Evolutionary conservation across 768 basidiomycete genomes (phyloP), one percentile per base, ranked within the genome.

Genomic region (Boletus subcaerulescens): DNA sequence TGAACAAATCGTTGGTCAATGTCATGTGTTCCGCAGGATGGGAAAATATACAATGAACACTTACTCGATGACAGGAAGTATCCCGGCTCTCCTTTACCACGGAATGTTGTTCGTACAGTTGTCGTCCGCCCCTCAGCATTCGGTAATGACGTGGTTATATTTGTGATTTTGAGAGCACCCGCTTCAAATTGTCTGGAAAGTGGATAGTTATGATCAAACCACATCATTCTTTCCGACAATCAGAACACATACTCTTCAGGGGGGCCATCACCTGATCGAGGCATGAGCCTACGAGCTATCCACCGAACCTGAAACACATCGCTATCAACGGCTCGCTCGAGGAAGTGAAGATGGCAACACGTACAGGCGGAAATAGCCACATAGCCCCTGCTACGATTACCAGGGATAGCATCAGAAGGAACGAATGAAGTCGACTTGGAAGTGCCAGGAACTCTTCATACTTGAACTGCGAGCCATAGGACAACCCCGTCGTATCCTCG

Each of bases 51-150:
- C 24, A 29, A 46, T 15, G 36, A 38, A 39, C 14, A 45, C 57
- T 48, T 14, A 53, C 60, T 48, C 17, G 57, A 58, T 26, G 56
- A 36, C 29, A 59, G 41, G 20, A 57, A 63, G 69, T 91, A 91
- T 5, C 91, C 88, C 8, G 93, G 89, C 65, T 94, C 93, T 9
- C 90, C 90, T 33, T 81, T 72, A 2, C 83, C 87, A 45, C 74
- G 79, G 58, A 92, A 75, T 5, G 76, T 77, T 7, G 83, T 84
- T 62, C 86, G 80, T 26, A 85, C 84, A 42, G 45, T 55, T 15
- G 61, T 82, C 68, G 15, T 82, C 63, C 36, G 71, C 68, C 39
- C 70, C 33, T 64, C 57, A 3, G 78, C 73, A 11, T 73, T 63
- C 2, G 81, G 73, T 12, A 79, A 74, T 3, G 89, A 84, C 2